Conservation (phyloP, 1,139 yeast species). For the Candida smagusa region DNA sequence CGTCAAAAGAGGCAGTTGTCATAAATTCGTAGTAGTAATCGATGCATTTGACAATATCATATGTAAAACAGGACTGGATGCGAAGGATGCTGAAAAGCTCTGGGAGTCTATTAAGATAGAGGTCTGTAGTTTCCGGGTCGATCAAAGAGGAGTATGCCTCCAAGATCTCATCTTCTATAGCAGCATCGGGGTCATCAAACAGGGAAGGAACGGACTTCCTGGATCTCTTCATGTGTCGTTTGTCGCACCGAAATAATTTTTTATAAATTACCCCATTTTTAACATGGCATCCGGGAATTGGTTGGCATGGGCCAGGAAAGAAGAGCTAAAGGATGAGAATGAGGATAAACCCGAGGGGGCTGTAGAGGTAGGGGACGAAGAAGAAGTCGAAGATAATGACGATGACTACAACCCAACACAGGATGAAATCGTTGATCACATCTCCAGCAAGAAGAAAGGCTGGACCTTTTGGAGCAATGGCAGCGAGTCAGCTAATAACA, state of each 20-base stretch:
- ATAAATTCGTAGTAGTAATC: slow-evolving; percentile 35
- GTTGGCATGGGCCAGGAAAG: slow-evolving; percentile 11
- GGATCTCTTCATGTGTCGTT: too few relatives aligned
- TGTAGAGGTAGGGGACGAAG: slow-evolving; percentile 3
- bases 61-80: slow-evolving; percentile 32
- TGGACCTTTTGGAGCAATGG: slow-evolving; percentile 40
- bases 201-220: too few relatives aligned
- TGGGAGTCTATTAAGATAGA: slow-evolving; percentile 27
- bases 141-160: slow-evolving; percentile 25
- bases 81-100: slow-evolving; percentile 21
- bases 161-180: slow-evolving; percentile 34
- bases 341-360: slow-evolving; percentile 4
- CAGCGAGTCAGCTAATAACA: slow-evolving; percentile 7
- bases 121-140: slow-evolving; percentile 25
- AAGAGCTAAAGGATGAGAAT: slow-evolving; percentile 2
- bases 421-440: slow-evolving; percentile 36
- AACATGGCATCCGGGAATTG: slow-evolving; percentile 10
- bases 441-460: slow-evolving; percentile 21
- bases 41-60: slow-evolving; percentile 31
- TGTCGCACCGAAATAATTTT: neutral
- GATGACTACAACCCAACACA: slow-evolving; percentile 23
- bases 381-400: slow-evolving; percentile 13
- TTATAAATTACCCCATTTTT: slow-evolving; percentile 3
- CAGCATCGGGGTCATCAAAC: slow-evolving; percentile 16
- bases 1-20: slow-evolving; percentile 9